Conservation (phyloP, 2,329 filamentous ascomycete species). For the Thermoascus crustaceus region DNA sequence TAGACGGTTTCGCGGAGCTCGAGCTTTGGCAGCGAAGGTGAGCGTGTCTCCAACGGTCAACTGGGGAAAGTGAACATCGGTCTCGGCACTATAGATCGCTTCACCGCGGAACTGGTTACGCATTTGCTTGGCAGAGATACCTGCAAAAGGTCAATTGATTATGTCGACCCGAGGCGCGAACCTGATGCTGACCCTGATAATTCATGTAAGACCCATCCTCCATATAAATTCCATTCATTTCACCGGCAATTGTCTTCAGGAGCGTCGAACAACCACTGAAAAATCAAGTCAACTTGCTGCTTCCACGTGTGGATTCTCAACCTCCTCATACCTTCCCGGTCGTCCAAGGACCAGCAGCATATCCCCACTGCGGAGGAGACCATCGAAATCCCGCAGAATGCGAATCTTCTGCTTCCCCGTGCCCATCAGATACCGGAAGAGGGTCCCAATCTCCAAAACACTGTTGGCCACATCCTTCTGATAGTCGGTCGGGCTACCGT, state of each 20-base stretch:
- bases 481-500: constrained; percentile 28
- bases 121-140: constrained; percentile 45
- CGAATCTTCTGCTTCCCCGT: constrained; percentile 43
- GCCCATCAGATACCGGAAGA: constrained; percentile 26
- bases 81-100: constrained; percentile 78
- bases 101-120: constrained; percentile 69
- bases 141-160: constrained; percentile 1
- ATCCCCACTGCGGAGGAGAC: constrained; percentile 50
- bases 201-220: constrained; percentile 65
- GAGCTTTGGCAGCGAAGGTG: constrained; percentile 64
- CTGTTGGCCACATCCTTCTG: constrained; percentile 35
- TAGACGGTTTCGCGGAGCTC: constrained; percentile 38
- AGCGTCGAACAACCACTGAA: constrained; percentile 62
- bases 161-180: background rate
- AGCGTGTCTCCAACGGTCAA: constrained; percentile 71
- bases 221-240: constrained; percentile 69
- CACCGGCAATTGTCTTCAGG: constrained; percentile 72
- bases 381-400: constrained; percentile 58
- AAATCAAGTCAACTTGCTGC: no score
- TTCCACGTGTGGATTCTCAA: background rate
- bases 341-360: constrained; percentile 51
- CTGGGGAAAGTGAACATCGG: constrained; percentile 75
- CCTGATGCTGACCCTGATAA: constrained; percentile 50
- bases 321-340: constrained; percentile 28
- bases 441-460: constrained; percentile 23